These are phyloP conservation scores for Ophiosphaerella herpotricha DNA, from an alignment of 2,329 filamentous ascomycete genomes.

Conservation along the genomic window DNA sequence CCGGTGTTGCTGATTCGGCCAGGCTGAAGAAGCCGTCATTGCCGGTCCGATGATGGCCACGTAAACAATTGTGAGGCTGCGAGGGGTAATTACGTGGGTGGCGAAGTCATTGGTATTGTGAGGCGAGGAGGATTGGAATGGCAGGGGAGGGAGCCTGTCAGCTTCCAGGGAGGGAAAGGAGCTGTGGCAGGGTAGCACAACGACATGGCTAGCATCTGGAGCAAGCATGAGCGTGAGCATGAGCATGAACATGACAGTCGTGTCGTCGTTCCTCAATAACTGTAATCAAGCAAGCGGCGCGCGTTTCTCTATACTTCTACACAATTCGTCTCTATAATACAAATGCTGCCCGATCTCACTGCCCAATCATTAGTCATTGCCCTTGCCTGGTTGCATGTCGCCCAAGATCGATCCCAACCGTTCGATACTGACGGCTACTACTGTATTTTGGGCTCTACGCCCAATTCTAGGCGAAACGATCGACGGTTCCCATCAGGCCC, in stretches of 20 bases:
- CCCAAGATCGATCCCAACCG: constrained; percentile 14
- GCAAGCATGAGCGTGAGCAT: too few species aligned
- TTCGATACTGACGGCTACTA: constrained; percentile 17
- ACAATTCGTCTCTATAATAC: constrained; percentile 17
- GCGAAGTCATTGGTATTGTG: constrained; percentile 11
- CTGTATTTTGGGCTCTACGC: constrained; percentile 24
- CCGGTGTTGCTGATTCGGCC: constrained; percentile 1
- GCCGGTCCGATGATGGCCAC: constrained; percentile 3
- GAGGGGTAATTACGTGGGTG: constrained; percentile 6
- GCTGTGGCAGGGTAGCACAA: constrained; percentile 9
- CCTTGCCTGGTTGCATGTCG: constrained; percentile 3
- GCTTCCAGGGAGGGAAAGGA: constrained; percentile 1
- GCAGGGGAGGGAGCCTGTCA: constrained; percentile 9
- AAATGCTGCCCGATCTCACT: constrained; percentile 28
- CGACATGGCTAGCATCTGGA: neutral
- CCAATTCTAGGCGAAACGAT: constrained; percentile 22
- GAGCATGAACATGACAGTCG: too few species aligned
- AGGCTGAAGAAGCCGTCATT: neutral
- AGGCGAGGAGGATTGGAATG: constrained; percentile 16
- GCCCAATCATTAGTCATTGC: constrained; percentile 17
- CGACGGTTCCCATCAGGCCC: constrained; percentile 6
- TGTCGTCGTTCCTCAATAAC: too few species aligned
- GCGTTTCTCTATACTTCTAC: constrained; percentile 23
- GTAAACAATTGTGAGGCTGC: constrained; percentile 18
- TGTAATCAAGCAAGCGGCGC: too few species aligned